Base-by-base conservation (phyloP, 139 green algal species). In the Chlamydomonas sp. region DNA sequence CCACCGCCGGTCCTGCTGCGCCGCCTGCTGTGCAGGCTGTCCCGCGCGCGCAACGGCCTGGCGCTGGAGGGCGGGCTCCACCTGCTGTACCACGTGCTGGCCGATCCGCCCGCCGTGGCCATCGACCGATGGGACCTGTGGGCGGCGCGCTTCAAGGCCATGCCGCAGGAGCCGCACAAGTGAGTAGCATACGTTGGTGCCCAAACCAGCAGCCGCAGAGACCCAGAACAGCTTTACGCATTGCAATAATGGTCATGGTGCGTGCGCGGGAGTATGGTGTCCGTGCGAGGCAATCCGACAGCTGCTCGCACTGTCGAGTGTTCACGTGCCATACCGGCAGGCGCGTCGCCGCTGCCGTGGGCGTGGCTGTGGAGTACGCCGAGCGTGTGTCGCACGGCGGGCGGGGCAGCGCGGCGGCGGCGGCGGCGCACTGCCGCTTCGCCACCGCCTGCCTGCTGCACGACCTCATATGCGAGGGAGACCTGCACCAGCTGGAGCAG, bases 381-480 rank as follows among this genome's bases (percentile, higher is more conserved):
- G 84, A 77, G 18, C 73, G 73, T 8, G 69, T 90, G 73, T 31
- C 63, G 0, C 1, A 3, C 5, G 90, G 91, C 9, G 72, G 71
- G 4, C 74, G 81, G 4, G 81, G 49, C 57, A 73, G 67, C n/a
- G 31, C 31, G 10, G 86, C 64, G 20, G 78, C 80, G 4, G 66
- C 62, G 62, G 72, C 31, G 20, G 83, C 71, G 31, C 94, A 96
- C 72, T 84, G 20, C 5, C 88, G 91, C 60, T 93, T 95, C 78
- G 94, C 93, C 8, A 90, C 90, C 3, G 90, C 93, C 15, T 89
- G 85, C 63, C 86, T 90, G 75, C 66, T 95, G 80, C 84, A 89
- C 66, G 87, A 78, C 3, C 60, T 93, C 16, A 77, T 93, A 10
- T 72, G 82, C 17, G 94, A 95, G 81, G 71, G 85, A 2, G 86